Percentiles rank a stretch among this genome's conserved stretches.
These are phyloP conservation scores for Mycena rebaudengoi DNA, from an alignment of 768 basidiomycete genomes.

Conservation along the genomic window DNA sequence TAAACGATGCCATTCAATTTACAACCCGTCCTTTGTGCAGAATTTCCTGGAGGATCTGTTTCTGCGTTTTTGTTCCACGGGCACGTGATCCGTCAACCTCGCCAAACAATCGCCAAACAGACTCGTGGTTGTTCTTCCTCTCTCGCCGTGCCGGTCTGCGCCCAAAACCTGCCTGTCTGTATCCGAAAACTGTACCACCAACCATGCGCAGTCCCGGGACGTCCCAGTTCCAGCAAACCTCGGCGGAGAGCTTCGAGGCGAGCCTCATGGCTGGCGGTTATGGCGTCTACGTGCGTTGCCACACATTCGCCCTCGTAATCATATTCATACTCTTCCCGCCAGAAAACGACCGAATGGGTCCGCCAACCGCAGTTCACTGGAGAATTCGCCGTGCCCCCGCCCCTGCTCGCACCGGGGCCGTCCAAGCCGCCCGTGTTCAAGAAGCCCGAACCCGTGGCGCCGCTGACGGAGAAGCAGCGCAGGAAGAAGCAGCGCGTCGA, in stretches of 20 bases:
- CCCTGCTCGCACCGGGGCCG: conserved; percentile 34
- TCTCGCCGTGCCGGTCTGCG: too few species aligned
- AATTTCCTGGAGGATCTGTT: too few species aligned
- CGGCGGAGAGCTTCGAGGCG: conserved; percentile 65
- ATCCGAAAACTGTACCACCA: background rate
- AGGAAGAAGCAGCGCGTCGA: conserved; percentile 27
- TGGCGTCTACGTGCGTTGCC: conserved; percentile 50
- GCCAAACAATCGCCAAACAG: too few species aligned
- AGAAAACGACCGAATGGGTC: conserved; percentile 36
- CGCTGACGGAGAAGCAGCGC: conserved; percentile 25
- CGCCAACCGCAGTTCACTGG: conserved; percentile 45
- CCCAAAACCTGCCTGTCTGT: too few species aligned
- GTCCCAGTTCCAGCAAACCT: conserved; percentile 55
- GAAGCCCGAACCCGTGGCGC: conserved; percentile 8
- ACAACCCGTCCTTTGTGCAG: too few species aligned
- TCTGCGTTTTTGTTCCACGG: too few species aligned
- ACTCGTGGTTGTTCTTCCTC: too few species aligned
- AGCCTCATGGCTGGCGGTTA: conserved; percentile 65
- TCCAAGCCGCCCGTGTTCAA: conserved; percentile 26
- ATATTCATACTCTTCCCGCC: conserved; percentile 9
- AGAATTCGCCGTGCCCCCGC: conserved; percentile 33
- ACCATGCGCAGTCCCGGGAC: conserved; percentile 23
- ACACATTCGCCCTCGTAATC: background rate
- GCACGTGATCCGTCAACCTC: too few species aligned
- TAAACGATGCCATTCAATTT: too few species aligned